These are phyloP conservation scores for Ensete glaucum DNA, from an alignment of 176 grass and related monocot genomes.

Conservation along the genomic window DNA sequence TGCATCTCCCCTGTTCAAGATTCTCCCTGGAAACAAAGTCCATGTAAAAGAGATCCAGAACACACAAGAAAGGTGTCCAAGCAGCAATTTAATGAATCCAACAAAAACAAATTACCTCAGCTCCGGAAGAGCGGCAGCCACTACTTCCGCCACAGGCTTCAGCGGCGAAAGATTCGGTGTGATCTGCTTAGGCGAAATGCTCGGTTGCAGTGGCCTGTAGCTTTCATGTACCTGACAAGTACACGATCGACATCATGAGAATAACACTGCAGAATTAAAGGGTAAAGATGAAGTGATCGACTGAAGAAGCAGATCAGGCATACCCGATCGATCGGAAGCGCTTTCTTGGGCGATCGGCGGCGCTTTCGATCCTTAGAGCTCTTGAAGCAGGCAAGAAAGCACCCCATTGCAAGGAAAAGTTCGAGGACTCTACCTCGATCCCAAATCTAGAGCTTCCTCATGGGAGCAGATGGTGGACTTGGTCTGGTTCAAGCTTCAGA, in stretches of 20 bases:
- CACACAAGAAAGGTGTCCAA: not conserved
- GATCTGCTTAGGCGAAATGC: constrained; percentile 22
- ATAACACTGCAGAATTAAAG: not conserved
- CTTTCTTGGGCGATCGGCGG: constrained; percentile 42
- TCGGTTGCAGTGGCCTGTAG: constrained; percentile 6
- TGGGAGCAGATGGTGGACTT: too few species aligned
- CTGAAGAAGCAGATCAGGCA: not conserved
- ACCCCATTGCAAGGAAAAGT: constrained; percentile 43
- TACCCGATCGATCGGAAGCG: constrained; percentile 35
- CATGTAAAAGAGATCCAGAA: not conserved
- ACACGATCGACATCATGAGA: not conserved
- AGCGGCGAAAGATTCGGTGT: constrained; percentile 20
- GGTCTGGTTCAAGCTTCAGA: too few species aligned
- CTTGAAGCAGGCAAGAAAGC: constrained; percentile 97
- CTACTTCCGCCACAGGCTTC: constrained; percentile 27
- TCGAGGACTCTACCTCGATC: not conserved
- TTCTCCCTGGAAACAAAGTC: constrained; percentile 41
- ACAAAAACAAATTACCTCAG: constrained; percentile 13
- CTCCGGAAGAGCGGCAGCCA: constrained; percentile 31
- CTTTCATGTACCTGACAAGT: constrained; percentile 10
- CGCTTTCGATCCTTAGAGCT: constrained; percentile 56
- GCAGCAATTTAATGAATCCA: too few species aligned
- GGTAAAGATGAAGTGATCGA: not conserved
- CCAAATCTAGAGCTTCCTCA: too few species aligned
- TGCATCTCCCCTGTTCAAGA: constrained; percentile 43